These are phyloP conservation scores for Voacanga thouarsii DNA, from an alignment of 257 asterid species.

Conservation along the genomic window DNA sequence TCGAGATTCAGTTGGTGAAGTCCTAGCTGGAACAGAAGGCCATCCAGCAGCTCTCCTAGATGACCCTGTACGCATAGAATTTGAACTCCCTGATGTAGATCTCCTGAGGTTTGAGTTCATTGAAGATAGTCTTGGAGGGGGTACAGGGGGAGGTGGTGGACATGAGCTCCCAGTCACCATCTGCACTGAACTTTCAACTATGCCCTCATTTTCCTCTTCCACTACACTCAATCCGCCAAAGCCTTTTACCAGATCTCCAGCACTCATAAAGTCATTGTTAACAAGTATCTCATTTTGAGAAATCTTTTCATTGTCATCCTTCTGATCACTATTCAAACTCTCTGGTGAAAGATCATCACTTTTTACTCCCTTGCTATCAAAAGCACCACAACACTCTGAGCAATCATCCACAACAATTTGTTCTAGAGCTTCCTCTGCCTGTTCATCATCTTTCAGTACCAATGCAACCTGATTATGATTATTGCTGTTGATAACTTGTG, in stretches of 20 bases:
- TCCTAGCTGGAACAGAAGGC: slow-evolving; percentile 64
- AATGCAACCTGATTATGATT: slow-evolving; percentile 36
- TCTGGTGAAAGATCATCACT: slow-evolving; percentile 46
- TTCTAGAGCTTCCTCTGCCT: slow-evolving; percentile 50
- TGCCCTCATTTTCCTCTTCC: slow-evolving; percentile 54
- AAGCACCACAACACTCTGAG: slow-evolving; percentile 35
- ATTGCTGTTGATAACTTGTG: slow-evolving; percentile 33
- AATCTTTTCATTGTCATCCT: slow-evolving; percentile 33
- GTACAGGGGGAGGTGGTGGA: slow-evolving; percentile 98
- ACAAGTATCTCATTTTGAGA: slow-evolving; percentile 37
- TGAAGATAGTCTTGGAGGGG: slow-evolving; percentile 84
- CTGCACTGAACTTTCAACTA: slow-evolving; percentile 51
- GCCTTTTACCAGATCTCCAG: slow-evolving; percentile 44
- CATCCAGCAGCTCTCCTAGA: slow-evolving; percentile 64
- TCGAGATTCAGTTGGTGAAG: slow-evolving; percentile 86
- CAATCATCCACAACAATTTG: slow-evolving; percentile 46
- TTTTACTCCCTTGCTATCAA: slow-evolving; percentile 33
- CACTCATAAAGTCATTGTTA: slow-evolving; percentile 34
- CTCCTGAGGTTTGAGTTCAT: slow-evolving; percentile 50
- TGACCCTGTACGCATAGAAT: slow-evolving; percentile 50
- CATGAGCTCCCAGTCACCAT: slow-evolving; percentile 50
- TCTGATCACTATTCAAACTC: slow-evolving; percentile 32
- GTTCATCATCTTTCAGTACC: slow-evolving; percentile 53
- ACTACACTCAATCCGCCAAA: slow-evolving; percentile 39
- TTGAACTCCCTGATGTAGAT: slow-evolving; percentile 45